phyloP scores from a whole-genome alignment of 345 rosid species.

The Reutealis trisperma region DNA sequence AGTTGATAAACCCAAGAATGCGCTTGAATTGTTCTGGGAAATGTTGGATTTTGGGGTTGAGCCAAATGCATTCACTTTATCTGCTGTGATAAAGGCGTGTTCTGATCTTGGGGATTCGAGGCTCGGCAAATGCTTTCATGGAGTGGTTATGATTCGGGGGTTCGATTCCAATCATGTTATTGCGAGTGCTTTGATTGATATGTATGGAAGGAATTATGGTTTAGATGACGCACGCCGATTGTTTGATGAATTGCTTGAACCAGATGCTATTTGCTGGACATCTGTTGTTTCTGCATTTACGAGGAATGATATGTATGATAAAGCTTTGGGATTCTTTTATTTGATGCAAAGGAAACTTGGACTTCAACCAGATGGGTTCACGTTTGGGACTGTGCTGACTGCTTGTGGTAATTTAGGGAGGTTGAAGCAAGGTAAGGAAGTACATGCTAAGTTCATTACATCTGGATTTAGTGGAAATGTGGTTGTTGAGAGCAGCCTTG shows the following conservation, averaged over 20 bases:
- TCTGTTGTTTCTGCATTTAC: conserved; percentile 65
- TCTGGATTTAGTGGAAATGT: conserved; percentile 60
- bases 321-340: conserved; percentile 57
- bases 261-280: conserved; percentile 84
- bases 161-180: conserved; percentile 57
- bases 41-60: conserved; percentile 68
- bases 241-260: conserved; percentile 75
- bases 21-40: conserved; percentile 62
- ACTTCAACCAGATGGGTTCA: conserved; percentile 62
- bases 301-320: conserved; percentile 58
- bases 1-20: conserved; percentile 45
- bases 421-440: conserved; percentile 74
- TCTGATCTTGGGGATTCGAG: conserved; percentile 52
- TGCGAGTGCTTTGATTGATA: conserved; percentile 61
- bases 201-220: conserved; percentile 62
- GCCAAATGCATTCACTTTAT: conserved; percentile 74
- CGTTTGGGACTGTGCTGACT: conserved; percentile 71
- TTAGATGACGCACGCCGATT: conserved; percentile 49
- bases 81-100: conserved; percentile 77
- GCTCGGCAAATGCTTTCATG: conserved; percentile 70
- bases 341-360: conserved; percentile 52
- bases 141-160: conserved; percentile 57
- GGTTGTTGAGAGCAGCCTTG: conserved; percentile 74
- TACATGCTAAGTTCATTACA: conserved; percentile 62
- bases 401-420: conserved; percentile 79